phyloP scores from a whole-genome alignment of 768 basidiomycete species.

The Lentinula guzmanii region DNA sequence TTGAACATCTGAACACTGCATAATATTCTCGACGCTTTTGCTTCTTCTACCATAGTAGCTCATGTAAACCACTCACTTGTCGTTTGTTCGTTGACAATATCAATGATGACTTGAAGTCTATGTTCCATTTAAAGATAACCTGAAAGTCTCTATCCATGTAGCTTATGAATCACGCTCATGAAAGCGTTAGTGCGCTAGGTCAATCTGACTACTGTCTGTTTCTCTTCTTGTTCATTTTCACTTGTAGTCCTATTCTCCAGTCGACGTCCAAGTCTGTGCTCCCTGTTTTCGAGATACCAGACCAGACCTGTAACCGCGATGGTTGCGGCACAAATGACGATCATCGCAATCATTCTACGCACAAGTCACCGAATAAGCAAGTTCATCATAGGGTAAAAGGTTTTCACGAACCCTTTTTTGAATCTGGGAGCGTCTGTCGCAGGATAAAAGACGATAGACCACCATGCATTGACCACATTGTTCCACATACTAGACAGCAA shows the following conservation, averaged over 20 bases:
- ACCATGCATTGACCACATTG: conserved; percentile 65
- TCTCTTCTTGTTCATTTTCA: not conserved
- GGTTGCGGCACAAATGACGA: conserved; percentile 52
- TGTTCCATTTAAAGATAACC: too few relatives aligned
- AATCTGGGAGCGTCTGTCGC: conserved; percentile 68
- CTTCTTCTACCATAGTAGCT: too few relatives aligned
- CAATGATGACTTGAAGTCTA: too few relatives aligned
- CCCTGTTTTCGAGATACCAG: conserved; percentile 44
- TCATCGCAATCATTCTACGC: conserved; percentile 52
- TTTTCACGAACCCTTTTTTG: conserved; percentile 36
- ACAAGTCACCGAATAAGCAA: not conserved
- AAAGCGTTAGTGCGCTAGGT: not conserved
- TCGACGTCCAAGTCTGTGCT: conserved; percentile 8
- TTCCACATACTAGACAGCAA: conserved; percentile 52
- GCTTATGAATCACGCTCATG: not conserved
- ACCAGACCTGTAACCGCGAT: conserved; percentile 49
- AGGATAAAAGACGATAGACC: conserved; percentile 68
- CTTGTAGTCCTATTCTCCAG: not conserved
- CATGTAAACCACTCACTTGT: too few relatives aligned
- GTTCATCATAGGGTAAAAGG: not conserved
- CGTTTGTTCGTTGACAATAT: too few relatives aligned
- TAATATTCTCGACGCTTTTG: too few relatives aligned
- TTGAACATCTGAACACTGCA: not conserved
- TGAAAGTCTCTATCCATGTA: too few relatives aligned
- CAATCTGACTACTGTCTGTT: not conserved